Evolutionary conservation across 169 alveolate species (phyloP), one percentile per base, ranked within the genome.

Genomic region (Eimeria praecox): DNA sequence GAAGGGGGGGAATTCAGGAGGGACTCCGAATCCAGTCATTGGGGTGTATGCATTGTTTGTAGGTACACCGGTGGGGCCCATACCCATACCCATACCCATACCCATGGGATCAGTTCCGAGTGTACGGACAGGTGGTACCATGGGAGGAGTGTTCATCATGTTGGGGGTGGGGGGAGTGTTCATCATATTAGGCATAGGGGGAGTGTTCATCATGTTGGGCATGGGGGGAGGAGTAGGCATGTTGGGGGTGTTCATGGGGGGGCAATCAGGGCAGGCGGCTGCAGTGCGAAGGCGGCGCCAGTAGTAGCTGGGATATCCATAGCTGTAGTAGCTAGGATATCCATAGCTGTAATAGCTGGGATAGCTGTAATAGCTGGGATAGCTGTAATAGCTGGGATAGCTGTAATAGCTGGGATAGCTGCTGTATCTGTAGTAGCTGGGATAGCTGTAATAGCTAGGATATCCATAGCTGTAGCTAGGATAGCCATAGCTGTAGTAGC

Each of bases 381-480:
- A 52, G 49, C 44, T 4, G 49, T 71, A 49, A 46, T 52, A 82
- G 73, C 90, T 9, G 66, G 49, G 9, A 33, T 30, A 30, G 46
- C 73, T 35, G 71, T 30, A 44, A 33, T 22, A 42, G n/a, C n/a
- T n/a, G 66, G 69, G 35, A 44, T 56, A 83, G 90, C 90, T 22
- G 62, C 62, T 52, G 62, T 52, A 52, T 12, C 2, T 0, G 69
- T 30, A 44, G 78, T 59, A 86, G 78, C 52, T 54, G 27, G 80
- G 78, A 22, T 62, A 86, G 93, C 93, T 59, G 82, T 38, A 49
- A 46, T 71, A 71, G 83, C 83, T 71, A 20, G 64, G 87, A 35
- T 77, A 77, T 30, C 64, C 40, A 62, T 77, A 77, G 87, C 62
- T 44, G 87, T 77, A 77, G 27, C 20, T 6, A 14, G 46, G n/a